phyloP scores from a whole-genome alignment of 2,329 filamentous ascomycete species.

The Sporothrix euskadiensis region DNA sequence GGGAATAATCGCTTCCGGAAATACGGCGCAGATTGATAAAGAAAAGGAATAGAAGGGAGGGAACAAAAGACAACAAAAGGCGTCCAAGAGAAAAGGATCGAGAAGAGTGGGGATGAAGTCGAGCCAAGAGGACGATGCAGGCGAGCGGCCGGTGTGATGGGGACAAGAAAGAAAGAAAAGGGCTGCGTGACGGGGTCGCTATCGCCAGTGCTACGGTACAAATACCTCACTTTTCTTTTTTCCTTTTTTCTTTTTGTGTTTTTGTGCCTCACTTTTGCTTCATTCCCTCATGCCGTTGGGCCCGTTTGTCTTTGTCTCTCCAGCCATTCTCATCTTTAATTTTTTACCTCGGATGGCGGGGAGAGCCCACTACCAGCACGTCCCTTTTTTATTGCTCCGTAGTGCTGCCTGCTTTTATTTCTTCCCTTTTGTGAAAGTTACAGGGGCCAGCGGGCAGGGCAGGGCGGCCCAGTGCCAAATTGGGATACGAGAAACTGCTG shows the following conservation, averaged over 20 bases:
- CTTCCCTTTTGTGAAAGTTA: conserved; percentile 10
- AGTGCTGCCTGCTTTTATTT: neutral
- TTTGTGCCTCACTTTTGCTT: neutral
- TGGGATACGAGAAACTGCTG: conserved; percentile 49
- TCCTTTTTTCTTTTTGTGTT: neutral
- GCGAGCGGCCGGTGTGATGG: neutral
- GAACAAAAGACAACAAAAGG: neutral
- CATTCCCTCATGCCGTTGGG: neutral
- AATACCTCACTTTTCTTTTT: neutral
- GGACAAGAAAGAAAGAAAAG: neutral
- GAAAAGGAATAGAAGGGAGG: neutral
- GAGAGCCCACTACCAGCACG: neutral
- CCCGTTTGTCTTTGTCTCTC: neutral
- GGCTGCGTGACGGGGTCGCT: conserved; percentile 4
- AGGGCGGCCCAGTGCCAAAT: conserved; percentile 38
- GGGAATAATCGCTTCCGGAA: neutral
- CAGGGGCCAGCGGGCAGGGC: conserved; percentile 10
- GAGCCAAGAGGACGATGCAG: conserved; percentile 16
- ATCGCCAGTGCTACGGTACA: neutral
- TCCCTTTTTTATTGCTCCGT: conserved; percentile 5
- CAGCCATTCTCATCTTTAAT: neutral
- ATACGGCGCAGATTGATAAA: neutral
- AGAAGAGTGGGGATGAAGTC: neutral
- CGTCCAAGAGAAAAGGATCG: neutral
- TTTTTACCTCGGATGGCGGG: conserved; percentile 6